Percentiles rank a stretch among this genome's conserved stretches.
These are phyloP conservation scores for Linderina pennispora DNA, from an alignment of 192 early-diverging fungal species.

Conservation along the genomic window DNA sequence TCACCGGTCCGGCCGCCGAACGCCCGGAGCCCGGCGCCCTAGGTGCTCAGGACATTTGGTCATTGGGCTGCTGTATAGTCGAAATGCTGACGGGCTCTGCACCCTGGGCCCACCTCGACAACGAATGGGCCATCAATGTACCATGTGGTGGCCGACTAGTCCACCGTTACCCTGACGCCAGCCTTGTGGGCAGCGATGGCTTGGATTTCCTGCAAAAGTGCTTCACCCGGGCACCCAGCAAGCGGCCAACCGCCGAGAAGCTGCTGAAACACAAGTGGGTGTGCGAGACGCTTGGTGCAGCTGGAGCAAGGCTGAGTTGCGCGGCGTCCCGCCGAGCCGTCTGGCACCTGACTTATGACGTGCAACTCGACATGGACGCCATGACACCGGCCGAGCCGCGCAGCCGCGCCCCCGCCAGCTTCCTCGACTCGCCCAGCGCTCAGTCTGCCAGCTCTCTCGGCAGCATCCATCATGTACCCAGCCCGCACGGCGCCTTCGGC, in stretches of 20 bases:
- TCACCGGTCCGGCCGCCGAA: slow-evolving; percentile 22
- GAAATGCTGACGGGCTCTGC: slow-evolving; percentile 88
- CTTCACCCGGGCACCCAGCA: slow-evolving; percentile 62
- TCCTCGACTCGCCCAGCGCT: too few species aligned
- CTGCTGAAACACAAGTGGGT: slow-evolving; percentile 72
- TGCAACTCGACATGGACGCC: too few species aligned
- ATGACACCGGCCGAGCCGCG: too few species aligned
- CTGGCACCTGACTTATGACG: too few species aligned
- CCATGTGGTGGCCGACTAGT: slow-evolving; percentile 69
- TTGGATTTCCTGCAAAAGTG: slow-evolving; percentile 74
- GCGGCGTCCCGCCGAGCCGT: too few species aligned
- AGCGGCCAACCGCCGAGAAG: slow-evolving; percentile 69
- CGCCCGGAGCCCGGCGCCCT: slow-evolving; percentile 19
- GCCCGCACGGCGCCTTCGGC: too few species aligned
- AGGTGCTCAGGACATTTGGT: slow-evolving; percentile 87
- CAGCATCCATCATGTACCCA: too few species aligned
- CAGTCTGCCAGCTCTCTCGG: too few species aligned
- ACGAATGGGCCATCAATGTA: slow-evolving; percentile 96
- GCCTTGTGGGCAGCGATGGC: slow-evolving; percentile 58
- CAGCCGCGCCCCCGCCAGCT: too few species aligned
- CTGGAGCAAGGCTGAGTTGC: too few species aligned
- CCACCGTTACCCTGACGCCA: slow-evolving; percentile 70
- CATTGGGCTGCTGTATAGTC: slow-evolving; percentile 82
- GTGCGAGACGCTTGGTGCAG: too few species aligned
- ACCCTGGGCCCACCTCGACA: slow-evolving; percentile 85